These are phyloP conservation scores for Schwanniomyces sp. DNA, from an alignment of 805 yeast species.

Conservation along the genomic window DNA sequence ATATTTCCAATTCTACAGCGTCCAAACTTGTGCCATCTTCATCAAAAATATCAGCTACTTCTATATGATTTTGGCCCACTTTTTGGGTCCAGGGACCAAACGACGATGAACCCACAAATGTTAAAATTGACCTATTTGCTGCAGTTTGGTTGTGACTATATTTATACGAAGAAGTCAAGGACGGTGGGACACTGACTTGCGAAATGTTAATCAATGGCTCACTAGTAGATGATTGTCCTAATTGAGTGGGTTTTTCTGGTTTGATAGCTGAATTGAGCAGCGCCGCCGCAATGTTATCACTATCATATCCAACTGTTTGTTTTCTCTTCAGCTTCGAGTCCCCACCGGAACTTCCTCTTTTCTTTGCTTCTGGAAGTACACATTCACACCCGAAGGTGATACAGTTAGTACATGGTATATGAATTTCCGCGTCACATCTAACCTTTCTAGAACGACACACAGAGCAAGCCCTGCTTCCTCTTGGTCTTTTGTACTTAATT, in stretches of 20 bases:
- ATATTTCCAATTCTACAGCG: slow-evolving; percentile 62
- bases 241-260: slow-evolving; percentile 4
- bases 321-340: slow-evolving; percentile 16
- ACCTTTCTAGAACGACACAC: slow-evolving; percentile 80
- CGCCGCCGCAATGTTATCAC: neutral
- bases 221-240: slow-evolving; percentile 7
- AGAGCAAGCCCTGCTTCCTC: slow-evolving; percentile 72
- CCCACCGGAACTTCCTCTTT: slow-evolving; percentile 28
- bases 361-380: slow-evolving; percentile 60
- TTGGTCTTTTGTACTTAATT: slow-evolving; percentile 50
- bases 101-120: slow-evolving; percentile 57
- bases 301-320: neutral
- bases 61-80: slow-evolving; percentile 48
- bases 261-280: neutral
- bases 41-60: slow-evolving; percentile 42
- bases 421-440: slow-evolving; percentile 69
- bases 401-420: slow-evolving; percentile 56
- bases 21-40: slow-evolving; percentile 38
- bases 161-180: slow-evolving; percentile 41
- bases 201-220: slow-evolving; percentile 44
- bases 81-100: slow-evolving; percentile 47
- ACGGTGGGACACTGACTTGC: slow-evolving; percentile 42
- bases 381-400: slow-evolving; percentile 73
- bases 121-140: slow-evolving; percentile 26
- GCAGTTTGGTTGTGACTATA: slow-evolving; percentile 36